Evolutionary conservation across 2,329 filamentous ascomycete genomes (phyloP).

Genomic region (Aspergillus aculeatinus): DNA sequence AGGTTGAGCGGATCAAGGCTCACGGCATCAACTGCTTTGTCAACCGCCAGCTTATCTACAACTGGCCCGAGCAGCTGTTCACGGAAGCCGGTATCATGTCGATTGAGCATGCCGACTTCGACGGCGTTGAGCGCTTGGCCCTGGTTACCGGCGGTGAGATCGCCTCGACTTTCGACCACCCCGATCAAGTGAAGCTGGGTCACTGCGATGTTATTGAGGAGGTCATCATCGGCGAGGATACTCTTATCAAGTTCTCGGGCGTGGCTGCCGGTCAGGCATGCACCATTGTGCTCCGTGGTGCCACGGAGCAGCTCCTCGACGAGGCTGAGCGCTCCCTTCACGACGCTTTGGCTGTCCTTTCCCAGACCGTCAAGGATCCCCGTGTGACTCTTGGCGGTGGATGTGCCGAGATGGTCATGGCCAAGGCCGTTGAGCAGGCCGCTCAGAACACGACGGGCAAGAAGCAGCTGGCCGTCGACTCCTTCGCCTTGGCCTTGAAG

Average conservation of each 20-base stretch:
- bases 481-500: constrained; percentile 83
- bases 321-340: constrained; percentile 95
- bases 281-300: constrained; percentile 93
- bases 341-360: constrained; percentile 92
- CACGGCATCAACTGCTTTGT: constrained; percentile 99
- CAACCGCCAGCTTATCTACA: constrained; percentile 98
- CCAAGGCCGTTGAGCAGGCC: constrained; percentile 91
- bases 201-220: constrained; percentile 96
- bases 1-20: constrained; percentile 97
- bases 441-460: constrained; percentile 95
- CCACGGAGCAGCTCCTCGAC: constrained; percentile 93
- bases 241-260: constrained; percentile 93
- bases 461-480: constrained; percentile 88
- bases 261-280: constrained; percentile 92
- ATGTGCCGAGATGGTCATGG: constrained; percentile 98
- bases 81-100: constrained; percentile 97
- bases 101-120: constrained; percentile 98
- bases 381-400: constrained; percentile 92
- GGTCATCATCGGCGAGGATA: constrained; percentile 97
- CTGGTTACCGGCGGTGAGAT: constrained; percentile 97
- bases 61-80: constrained; percentile 99
- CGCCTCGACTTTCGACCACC: constrained; percentile 95
- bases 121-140: constrained; percentile 91
- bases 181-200: constrained; percentile 93
- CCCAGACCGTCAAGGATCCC: constrained; percentile 93